Evolutionary conservation across 768 basidiomycete species (phyloP).

Genomic region (Nidularia pulvinata): DNA sequence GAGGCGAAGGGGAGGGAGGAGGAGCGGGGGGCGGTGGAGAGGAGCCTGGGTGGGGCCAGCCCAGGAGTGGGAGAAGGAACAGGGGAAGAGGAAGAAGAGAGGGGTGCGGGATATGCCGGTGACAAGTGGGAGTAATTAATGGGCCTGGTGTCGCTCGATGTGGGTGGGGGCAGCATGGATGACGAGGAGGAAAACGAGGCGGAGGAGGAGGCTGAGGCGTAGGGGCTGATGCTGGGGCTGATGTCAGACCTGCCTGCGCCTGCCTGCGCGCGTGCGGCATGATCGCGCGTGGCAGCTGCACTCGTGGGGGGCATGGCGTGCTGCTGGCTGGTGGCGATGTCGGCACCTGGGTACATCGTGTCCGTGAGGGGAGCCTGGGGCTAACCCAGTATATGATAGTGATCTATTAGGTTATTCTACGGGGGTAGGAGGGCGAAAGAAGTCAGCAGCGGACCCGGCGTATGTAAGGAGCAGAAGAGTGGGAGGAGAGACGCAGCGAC

Average conservation of each 20-base stretch:
- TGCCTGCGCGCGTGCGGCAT: conserved; percentile 8
- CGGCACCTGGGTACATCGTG: conserved; percentile 12
- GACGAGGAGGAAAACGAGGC: conserved; percentile 45
- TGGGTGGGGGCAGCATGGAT: conserved; percentile 23
- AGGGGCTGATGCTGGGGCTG: conserved; percentile 34
- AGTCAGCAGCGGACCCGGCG: not conserved
- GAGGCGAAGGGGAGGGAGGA: conserved; percentile 17
- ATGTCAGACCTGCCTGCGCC: conserved; percentile 8
- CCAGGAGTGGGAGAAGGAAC: not conserved
- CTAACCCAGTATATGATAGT: conserved; percentile 1
- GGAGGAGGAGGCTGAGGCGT: conserved; percentile 31
- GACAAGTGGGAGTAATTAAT: conserved; percentile 26
- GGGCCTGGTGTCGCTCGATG: conserved; percentile 22
- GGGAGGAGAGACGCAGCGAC: not conserved
- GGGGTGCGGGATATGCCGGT: not conserved
- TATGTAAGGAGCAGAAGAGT: not conserved
- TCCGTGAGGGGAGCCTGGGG: conserved; percentile 4
- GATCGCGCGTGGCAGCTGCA: conserved; percentile 6
- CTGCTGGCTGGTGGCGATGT: not conserved
- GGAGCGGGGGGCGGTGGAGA: conserved; percentile 15
- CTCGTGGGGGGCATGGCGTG: conserved; percentile 10
- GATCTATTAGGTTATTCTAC: conserved; percentile 20
- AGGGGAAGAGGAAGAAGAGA: not conserved
- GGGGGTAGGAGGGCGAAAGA: not conserved
- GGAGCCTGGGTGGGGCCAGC: not conserved